Conservation (phyloP, 1,284 basidiomycete genomes). For the Ceratorhiza oryzae-sativae region DNA sequence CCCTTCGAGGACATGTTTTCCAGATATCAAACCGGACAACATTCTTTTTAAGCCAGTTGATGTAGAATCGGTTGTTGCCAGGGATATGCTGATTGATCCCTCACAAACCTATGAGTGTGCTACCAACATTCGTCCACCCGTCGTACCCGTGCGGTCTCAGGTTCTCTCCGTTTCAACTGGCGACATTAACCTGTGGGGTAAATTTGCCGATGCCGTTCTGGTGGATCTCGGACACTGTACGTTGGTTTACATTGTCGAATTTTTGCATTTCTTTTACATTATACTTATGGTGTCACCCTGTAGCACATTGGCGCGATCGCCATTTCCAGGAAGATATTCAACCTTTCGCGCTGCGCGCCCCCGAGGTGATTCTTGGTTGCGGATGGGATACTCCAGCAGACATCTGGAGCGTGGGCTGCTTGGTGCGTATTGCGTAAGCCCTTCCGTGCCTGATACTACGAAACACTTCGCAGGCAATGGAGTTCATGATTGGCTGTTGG, state of each 20-base stretch:
- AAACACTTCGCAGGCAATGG: background rate
- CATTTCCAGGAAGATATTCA: slow-evolving; percentile 5
- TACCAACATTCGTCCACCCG: background rate
- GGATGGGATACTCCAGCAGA: background rate
- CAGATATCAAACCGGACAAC: slow-evolving; percentile 60
- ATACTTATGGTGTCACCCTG: background rate
- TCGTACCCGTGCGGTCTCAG: background rate
- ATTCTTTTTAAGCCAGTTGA: slow-evolving; percentile 51
- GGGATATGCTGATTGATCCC: slow-evolving; percentile 34
- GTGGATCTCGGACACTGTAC: slow-evolving; percentile 3
- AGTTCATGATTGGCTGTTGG: slow-evolving; percentile 20
- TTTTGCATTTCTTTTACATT: background rate
- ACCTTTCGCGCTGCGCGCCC: slow-evolving; percentile 1
- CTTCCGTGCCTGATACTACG: background rate
- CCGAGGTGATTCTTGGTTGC: slow-evolving; percentile 6
- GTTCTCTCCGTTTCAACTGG: background rate
- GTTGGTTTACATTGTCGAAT: background rate
- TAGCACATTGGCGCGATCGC: background rate
- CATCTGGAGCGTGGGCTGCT: slow-evolving; percentile 14
- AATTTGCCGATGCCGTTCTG: background rate
- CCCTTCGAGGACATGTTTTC: background rate
- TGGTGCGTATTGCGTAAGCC: background rate
- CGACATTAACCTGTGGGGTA: background rate
- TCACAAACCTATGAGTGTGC: background rate
- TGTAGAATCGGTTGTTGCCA: slow-evolving; percentile 36